Evolutionary conservation across 352 stramenopile genomes (phyloP).

Genomic region (Pythium utonaiense): DNA sequence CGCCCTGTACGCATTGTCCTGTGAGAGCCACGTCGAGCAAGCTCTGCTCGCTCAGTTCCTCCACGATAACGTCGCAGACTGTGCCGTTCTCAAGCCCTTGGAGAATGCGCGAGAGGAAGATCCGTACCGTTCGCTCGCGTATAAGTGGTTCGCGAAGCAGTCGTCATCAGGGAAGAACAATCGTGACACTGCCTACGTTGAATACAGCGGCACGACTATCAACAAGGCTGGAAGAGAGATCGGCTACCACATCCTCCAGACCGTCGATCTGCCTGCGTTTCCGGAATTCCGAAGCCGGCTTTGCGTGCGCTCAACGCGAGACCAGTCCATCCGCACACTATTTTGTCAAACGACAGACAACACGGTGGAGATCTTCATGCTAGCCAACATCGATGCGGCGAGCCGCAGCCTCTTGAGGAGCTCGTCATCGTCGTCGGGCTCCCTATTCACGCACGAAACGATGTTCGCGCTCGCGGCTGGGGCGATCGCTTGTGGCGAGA

Average conservation of each 20-base stretch:
- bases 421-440: neutral
- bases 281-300: neutral
- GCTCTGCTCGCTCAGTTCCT: constrained; percentile 10
- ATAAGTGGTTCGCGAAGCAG: constrained; percentile 24
- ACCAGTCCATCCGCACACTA: constrained; percentile 19
- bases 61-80: constrained; percentile 6
- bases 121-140: constrained; percentile 14
- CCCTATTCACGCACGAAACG: neutral
- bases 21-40: constrained; percentile 13
- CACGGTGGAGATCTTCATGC: constrained; percentile 11
- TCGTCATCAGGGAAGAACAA: constrained; percentile 28
- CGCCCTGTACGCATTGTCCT: constrained; percentile 9
- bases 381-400: neutral
- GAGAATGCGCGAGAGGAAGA: constrained; percentile 1
- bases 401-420: neutral
- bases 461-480: constrained; percentile 15
- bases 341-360: constrained; percentile 4
- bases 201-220: constrained; percentile 38
- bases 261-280: constrained; percentile 24
- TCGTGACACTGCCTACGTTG: constrained; percentile 34
- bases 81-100: neutral
- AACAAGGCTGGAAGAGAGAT: constrained; percentile 29
- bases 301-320: constrained; percentile 1
- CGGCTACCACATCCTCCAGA: constrained; percentile 46
- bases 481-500: constrained; percentile 7